phyloP scores from a whole-genome alignment of 768 basidiomycete species.

The Termitomyces sp. region DNA sequence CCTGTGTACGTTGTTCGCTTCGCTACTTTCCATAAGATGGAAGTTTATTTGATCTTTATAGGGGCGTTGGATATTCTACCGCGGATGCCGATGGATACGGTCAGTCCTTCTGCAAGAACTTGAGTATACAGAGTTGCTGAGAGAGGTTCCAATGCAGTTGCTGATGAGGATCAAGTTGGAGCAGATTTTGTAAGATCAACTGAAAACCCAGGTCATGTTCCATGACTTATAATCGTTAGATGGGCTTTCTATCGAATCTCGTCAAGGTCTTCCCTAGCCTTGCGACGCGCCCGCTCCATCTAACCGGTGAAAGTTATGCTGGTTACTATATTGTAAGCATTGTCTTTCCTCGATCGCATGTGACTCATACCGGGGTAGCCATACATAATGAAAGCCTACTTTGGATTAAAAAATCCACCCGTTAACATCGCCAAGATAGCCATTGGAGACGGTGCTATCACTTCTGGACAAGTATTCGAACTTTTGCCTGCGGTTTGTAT shows the following conservation, averaged over 20 bases:
- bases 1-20: slow-evolving; percentile 45
- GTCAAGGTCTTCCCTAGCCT: slow-evolving; percentile 73
- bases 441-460: slow-evolving; percentile 65
- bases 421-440: slow-evolving; percentile 63
- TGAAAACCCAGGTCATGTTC: background rate
- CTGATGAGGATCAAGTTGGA: slow-evolving; percentile 64
- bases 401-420: slow-evolving; percentile 56
- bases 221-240: slow-evolving; percentile 29
- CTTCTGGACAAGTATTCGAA: slow-evolving; percentile 44
- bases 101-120: slow-evolving; percentile 21
- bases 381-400: slow-evolving; percentile 72
- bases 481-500: slow-evolving; percentile 49
- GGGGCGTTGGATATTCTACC: slow-evolving; percentile 62
- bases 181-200: slow-evolving; percentile 41
- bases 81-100: slow-evolving; percentile 58
- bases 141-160: slow-evolving; percentile 27
- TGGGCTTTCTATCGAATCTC: slow-evolving; percentile 67
- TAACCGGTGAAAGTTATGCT: slow-evolving; percentile 74
- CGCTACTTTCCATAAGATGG: background rate
- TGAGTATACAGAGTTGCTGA: background rate
- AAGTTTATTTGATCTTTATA: slow-evolving; percentile 15
- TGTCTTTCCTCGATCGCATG: background rate
- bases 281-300: slow-evolving; percentile 57
- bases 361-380: slow-evolving; percentile 37
- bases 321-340: slow-evolving; percentile 62